Conservation (phyloP, 306 rosid species). For the Purshia tridentata region DNA sequence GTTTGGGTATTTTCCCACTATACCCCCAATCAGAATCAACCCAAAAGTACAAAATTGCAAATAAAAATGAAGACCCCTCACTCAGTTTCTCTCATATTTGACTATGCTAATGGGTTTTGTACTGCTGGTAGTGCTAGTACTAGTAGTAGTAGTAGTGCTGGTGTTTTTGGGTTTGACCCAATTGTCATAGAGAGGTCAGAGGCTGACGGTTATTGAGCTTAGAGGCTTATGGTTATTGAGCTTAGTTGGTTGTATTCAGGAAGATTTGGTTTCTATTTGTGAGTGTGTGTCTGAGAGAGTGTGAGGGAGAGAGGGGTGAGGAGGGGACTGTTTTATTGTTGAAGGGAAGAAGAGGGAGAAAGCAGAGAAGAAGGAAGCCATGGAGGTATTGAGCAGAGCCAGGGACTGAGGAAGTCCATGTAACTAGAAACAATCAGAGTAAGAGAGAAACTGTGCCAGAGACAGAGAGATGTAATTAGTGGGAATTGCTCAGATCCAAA, state of each 20-base stretch:
- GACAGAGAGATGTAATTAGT: background rate
- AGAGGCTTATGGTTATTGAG: background rate
- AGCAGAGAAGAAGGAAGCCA: slow-evolving; percentile 33
- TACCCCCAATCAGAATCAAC: slow-evolving; percentile 14
- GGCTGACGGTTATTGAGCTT: background rate
- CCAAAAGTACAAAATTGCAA: slow-evolving; percentile 11
- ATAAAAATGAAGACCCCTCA: slow-evolving; percentile 13
- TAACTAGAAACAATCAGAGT: background rate
- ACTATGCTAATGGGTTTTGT: background rate
- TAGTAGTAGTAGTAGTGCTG: background rate
- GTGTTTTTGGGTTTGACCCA: slow-evolving; percentile 4
- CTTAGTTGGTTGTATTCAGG: slow-evolving; percentile 1
- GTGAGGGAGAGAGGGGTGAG: background rate
- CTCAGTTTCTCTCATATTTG: background rate
- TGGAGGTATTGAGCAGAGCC: slow-evolving; percentile 25
- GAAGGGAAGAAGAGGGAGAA: slow-evolving; percentile 21
- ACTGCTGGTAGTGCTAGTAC: background rate
- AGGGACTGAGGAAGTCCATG: slow-evolving; percentile 13
- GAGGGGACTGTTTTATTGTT: slow-evolving; percentile 23
- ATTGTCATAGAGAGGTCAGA: slow-evolving; percentile 9
- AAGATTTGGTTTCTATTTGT: background rate
- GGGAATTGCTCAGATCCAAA: slow-evolving; percentile 6
- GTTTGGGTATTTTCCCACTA: background rate
- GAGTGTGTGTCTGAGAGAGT: background rate
- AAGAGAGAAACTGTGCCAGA: too few species aligned